A percentile compares a stretch with the other conserved stretches of the same genome.
These are phyloP conservation scores for Stagonosporopsis cucurbitacearum DNA, from an alignment of 2,329 filamentous ascomycete species.

Conservation along the genomic window DNA sequence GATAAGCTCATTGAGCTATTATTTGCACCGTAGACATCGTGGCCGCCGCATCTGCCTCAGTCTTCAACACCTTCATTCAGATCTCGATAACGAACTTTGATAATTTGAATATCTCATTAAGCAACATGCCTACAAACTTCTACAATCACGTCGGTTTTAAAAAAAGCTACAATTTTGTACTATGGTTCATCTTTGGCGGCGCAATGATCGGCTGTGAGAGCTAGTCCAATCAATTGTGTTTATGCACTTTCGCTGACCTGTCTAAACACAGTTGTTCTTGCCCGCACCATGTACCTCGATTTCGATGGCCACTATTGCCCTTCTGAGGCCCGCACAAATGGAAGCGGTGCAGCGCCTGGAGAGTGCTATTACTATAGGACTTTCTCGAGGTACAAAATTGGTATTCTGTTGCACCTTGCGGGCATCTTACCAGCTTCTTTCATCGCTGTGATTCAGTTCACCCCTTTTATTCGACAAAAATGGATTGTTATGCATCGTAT, in stretches of 20 bases:
- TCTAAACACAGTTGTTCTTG: slow-evolving; percentile 48
- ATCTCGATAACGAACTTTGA: too few relatives aligned
- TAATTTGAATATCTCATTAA: too few relatives aligned
- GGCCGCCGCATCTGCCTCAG: too few relatives aligned
- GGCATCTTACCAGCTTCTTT: slow-evolving; percentile 50
- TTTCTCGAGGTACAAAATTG: slow-evolving; percentile 41
- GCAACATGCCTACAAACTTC: not conserved
- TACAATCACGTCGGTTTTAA: slow-evolving; percentile 55
- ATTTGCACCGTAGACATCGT: too few relatives aligned
- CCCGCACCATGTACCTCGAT: slow-evolving; percentile 58
- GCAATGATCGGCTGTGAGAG: slow-evolving; percentile 18
- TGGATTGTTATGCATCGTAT: slow-evolving; percentile 63
- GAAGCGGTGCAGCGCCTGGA: slow-evolving; percentile 45
- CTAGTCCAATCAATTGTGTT: too few relatives aligned
- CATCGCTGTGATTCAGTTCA: slow-evolving; percentile 52
- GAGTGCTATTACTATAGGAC: slow-evolving; percentile 54
- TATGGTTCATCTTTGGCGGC: slow-evolving; percentile 50
- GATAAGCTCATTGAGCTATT: too few relatives aligned
- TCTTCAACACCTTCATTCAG: too few relatives aligned
- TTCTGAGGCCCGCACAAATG: not conserved
- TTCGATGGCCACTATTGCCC: slow-evolving; percentile 46
- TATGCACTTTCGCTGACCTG: too few relatives aligned
- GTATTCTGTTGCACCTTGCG: slow-evolving; percentile 54
- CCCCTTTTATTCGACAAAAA: slow-evolving; percentile 55
- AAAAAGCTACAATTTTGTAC: slow-evolving; percentile 63